These are phyloP conservation scores for Nemania bipapillata DNA, from an alignment of 2,329 filamentous ascomycete species.

Conservation along the genomic window DNA sequence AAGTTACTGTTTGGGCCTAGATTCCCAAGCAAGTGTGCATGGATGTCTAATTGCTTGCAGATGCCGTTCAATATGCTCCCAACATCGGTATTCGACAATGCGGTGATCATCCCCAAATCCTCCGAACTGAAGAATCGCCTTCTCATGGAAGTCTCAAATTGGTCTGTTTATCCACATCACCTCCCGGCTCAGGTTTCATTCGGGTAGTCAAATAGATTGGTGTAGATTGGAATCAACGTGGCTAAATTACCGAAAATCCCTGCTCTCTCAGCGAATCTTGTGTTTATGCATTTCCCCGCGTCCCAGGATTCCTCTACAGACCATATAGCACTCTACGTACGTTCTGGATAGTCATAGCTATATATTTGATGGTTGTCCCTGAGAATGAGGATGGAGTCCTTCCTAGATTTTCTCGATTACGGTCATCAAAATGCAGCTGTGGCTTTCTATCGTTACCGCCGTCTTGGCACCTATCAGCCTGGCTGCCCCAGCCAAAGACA, in stretches of 20 bases:
- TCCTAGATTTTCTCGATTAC: neutral
- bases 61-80: neutral
- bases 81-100: conserved; percentile 10
- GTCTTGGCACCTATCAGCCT: conserved; percentile 46
- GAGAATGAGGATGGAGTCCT: neutral
- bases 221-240: conserved; percentile 41
- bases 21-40: neutral
- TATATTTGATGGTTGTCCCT: conserved; percentile 17
- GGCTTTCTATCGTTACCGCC: conserved; percentile 42
- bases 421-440: conserved; percentile 49
- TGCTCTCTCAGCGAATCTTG: conserved; percentile 30
- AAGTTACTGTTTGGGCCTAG: neutral
- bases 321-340: neutral
- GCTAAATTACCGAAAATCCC: conserved; percentile 42
- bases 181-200: conserved; percentile 44
- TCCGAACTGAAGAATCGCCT: conserved; percentile 18
- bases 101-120: conserved; percentile 1
- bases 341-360: neutral
- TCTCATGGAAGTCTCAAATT: conserved; percentile 19
- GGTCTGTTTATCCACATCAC: conserved; percentile 35
- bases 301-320: conserved; percentile 29
- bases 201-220: conserved; percentile 42
- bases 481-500: conserved; percentile 44
- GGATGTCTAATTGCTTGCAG: neutral
- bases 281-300: conserved; percentile 42